phyloP scores from a whole-genome alignment of 2,329 filamentous ascomycete species.

The Pseudogymnoascus sp. region DNA sequence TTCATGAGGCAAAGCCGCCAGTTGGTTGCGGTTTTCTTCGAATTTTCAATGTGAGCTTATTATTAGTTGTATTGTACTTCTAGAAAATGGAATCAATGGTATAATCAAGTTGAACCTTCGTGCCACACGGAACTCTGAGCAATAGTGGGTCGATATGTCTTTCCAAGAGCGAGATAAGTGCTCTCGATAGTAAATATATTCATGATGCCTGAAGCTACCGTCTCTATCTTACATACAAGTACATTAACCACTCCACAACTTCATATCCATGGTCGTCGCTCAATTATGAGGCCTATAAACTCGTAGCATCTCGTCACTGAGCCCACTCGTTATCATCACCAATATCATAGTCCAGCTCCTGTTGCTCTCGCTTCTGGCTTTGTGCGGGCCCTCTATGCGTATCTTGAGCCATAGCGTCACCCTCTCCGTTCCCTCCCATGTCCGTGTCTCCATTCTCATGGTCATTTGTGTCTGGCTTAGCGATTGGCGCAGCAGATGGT shows the following conservation, averaged over 20 bases:
- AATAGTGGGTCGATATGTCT: background rate
- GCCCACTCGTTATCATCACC: constrained; percentile 35
- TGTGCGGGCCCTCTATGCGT: constrained; percentile 5
- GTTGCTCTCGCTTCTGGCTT: constrained; percentile 15
- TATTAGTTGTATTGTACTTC: constrained; percentile 5
- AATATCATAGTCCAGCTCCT: constrained; percentile 35
- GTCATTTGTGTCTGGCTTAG: constrained; percentile 12
- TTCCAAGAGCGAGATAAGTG: background rate
- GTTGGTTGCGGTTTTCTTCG: constrained; percentile 1
- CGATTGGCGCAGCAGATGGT: constrained; percentile 8
- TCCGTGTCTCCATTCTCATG: constrained; percentile 17
- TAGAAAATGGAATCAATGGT: constrained; percentile 4
- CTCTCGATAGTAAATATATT: background rate
- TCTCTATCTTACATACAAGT: constrained; percentile 2
- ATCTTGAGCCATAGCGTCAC: constrained; percentile 25
- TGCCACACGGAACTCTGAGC: background rate
- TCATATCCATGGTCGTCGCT: background rate
- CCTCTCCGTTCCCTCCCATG: constrained; percentile 21
- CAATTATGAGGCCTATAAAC: background rate
- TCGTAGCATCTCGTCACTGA: background rate
- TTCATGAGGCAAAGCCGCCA: background rate
- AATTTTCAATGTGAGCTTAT: constrained; percentile 7
- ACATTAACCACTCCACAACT: background rate
- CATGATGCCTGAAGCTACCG: background rate
- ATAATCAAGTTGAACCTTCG: background rate